phyloP scores from a whole-genome alignment of 768 basidiomycete genomes.

The Mycena capillaripes region DNA sequence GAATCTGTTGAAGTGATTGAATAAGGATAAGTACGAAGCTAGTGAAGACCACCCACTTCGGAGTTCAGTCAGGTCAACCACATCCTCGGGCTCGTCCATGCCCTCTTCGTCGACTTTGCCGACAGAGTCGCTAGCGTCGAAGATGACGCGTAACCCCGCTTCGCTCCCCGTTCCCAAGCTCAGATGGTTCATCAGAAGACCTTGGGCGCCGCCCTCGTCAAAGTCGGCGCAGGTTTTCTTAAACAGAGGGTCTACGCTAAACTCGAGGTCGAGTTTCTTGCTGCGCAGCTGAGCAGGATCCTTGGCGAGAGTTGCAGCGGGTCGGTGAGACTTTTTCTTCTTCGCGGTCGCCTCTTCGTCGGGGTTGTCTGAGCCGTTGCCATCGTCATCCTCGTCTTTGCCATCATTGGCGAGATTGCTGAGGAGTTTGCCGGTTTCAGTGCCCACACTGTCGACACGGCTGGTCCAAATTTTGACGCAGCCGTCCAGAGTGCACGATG shows the following conservation, averaged over 20 bases:
- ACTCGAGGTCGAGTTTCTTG: constrained; percentile 96
- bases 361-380: constrained; percentile 73
- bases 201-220: constrained; percentile 97
- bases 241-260: constrained; percentile 96
- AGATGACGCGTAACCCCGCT: constrained; percentile 90
- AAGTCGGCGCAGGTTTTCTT: constrained; percentile 98
- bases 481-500: constrained; percentile 96
- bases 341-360: constrained; percentile 74
- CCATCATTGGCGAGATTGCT: constrained; percentile 84
- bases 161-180: constrained; percentile 82
- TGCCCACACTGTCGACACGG: constrained; percentile 96
- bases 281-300: constrained; percentile 82
- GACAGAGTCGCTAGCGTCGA: constrained; percentile 95
- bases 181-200: constrained; percentile 97
- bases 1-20: constrained; percentile 56
- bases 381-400: constrained; percentile 70
- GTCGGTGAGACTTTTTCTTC: constrained; percentile 77
- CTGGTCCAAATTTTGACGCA: constrained; percentile 99
- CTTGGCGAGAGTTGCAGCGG: constrained; percentile 92
- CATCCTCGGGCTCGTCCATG: constrained; percentile 77
- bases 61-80: constrained; percentile 74
- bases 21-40: constrained; percentile 8
- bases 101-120: constrained; percentile 85
- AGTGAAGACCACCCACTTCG: constrained; percentile 60
- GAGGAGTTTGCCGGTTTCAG: constrained; percentile 95